A percentile compares a stretch with the other conserved stretches of the same genome.
These are phyloP conservation scores for Cydonia oblonga DNA, from an alignment of 331 rosid species.

Conservation along the genomic window DNA sequence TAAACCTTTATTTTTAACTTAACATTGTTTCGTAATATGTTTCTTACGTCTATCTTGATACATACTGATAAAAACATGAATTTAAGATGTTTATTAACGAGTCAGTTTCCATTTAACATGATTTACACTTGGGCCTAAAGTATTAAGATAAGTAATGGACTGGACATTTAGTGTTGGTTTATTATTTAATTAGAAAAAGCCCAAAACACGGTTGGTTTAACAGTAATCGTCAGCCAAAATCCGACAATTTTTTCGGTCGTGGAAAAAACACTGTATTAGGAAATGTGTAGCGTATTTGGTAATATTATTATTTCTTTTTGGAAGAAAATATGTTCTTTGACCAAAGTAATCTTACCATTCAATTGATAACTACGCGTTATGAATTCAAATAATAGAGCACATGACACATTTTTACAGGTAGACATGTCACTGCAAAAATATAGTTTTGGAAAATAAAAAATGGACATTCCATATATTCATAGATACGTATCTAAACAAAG, in stretches of 20 bases:
- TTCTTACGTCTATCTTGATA: not conserved
- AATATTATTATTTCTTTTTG: not conserved
- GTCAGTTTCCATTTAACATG: not conserved
- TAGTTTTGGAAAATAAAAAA: not conserved
- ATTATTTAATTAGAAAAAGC: not conserved
- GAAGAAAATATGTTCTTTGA: not conserved
- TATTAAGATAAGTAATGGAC: not conserved
- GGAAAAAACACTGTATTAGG: not conserved
- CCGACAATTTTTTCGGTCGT: not conserved
- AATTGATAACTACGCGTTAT: not conserved
- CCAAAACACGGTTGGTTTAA: not conserved
- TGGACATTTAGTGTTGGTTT: not conserved
- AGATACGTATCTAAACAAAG: not conserved
- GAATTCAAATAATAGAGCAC: not conserved
- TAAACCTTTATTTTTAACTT: not conserved
- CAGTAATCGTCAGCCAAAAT: not conserved
- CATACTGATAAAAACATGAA: not conserved
- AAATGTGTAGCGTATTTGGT: not conserved
- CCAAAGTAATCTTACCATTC: not conserved
- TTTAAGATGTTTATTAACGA: not conserved
- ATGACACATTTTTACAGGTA: accelerated
- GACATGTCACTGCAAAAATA: not conserved
- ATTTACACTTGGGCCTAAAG: not conserved
- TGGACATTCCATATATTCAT: not conserved
- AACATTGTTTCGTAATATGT: not conserved